phyloP scores from a whole-genome alignment of 2,329 filamentous ascomycete genomes.

The Fusarium heterosporum region DNA sequence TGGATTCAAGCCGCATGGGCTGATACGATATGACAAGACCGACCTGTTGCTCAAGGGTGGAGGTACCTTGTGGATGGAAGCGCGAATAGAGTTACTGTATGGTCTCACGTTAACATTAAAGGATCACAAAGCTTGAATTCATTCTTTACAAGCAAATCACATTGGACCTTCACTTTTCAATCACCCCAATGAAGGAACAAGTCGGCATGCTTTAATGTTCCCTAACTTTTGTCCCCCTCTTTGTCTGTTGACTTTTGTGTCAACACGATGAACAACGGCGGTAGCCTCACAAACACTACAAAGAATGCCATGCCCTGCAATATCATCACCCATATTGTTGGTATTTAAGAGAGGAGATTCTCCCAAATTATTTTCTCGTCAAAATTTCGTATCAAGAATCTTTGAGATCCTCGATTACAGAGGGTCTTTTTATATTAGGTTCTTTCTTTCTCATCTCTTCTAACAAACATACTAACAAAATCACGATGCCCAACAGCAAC shows the following conservation, averaged over 20 bases:
- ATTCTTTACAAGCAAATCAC: background rate
- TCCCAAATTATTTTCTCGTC: background rate
- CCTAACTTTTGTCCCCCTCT: background rate
- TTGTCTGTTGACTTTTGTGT: conserved; percentile 6
- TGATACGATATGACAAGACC: background rate
- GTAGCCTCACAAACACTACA: background rate
- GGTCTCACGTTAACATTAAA: background rate
- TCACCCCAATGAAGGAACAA: background rate
- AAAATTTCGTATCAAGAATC: background rate
- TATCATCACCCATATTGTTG: too few species aligned
- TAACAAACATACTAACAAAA: background rate
- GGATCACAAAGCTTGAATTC: background rate
- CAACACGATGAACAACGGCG: background rate
- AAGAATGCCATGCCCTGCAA: background rate
- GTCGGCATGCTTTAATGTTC: background rate
- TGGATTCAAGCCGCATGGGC: too few species aligned
- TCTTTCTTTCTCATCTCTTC: background rate
- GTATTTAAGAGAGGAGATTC: background rate
- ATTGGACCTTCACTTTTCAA: background rate
- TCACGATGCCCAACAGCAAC: conserved; percentile 7
- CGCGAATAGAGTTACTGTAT: background rate
- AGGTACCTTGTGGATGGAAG: background rate
- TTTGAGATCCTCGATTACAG: background rate
- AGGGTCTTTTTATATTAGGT: background rate
- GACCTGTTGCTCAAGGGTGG: background rate